phyloP scores from a whole-genome alignment of 495 filamentous ascomycete species.

The Penicillium bovifimosum region DNA sequence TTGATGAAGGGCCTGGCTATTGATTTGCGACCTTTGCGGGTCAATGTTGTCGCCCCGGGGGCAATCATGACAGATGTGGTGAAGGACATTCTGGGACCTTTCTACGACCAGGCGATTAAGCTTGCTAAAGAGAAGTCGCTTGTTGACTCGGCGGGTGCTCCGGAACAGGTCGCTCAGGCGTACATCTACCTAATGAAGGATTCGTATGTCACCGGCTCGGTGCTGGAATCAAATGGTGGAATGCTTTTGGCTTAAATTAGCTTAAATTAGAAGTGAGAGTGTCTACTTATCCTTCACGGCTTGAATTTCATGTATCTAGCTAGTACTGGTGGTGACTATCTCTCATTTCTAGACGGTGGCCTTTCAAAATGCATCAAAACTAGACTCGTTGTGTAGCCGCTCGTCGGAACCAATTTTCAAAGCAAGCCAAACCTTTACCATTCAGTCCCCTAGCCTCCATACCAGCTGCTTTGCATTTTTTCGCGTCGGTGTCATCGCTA shows the following conservation, averaged over 20 bases:
- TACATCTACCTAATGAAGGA: constrained; percentile 64
- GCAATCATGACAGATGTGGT: constrained; percentile 50
- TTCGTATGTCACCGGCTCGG: constrained; percentile 42
- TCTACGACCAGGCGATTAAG: constrained; percentile 15
- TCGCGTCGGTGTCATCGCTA: not conserved
- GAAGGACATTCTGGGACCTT: constrained; percentile 1
- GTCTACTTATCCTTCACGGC: too few relatives aligned
- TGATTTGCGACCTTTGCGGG: constrained; percentile 55
- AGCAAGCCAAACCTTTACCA: too few relatives aligned
- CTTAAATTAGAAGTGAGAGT: not conserved
- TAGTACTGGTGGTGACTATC: too few relatives aligned
- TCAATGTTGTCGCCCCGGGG: constrained; percentile 58
- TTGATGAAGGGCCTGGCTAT: constrained; percentile 50
- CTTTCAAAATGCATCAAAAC: too few relatives aligned
- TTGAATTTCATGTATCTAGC: too few relatives aligned
- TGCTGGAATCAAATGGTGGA: constrained; percentile 37
- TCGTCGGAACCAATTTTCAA: too few relatives aligned
- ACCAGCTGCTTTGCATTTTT: not conserved
- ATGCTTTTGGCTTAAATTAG: not conserved
- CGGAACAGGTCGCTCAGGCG: constrained; percentile 61
- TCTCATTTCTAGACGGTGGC: too few relatives aligned
- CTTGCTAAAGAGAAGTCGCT: constrained; percentile 23
- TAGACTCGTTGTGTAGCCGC: too few relatives aligned
- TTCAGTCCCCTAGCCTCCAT: not conserved
- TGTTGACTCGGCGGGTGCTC: constrained; percentile 42